Evolutionary conservation across 2,329 filamentous ascomycete species (phyloP), one percentile per base, ranked within the genome.

Genomic region (Sporothrix sp.): DNA sequence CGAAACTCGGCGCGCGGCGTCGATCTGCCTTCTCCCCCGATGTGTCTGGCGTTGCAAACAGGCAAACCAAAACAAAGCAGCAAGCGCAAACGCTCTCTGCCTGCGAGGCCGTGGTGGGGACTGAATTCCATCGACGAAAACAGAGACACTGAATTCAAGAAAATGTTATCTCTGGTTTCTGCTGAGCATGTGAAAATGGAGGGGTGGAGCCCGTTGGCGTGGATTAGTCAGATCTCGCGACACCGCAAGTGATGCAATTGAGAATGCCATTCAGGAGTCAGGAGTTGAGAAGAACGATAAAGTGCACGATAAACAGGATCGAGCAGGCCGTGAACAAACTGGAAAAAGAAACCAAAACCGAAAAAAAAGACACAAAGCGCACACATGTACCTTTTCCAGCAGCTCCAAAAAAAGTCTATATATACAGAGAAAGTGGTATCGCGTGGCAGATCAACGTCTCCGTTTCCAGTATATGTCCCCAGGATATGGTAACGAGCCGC

Each of bases 171-270:
- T 45, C 35, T 43, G 16, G 43, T 49, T 33, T 33, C 46, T 49
- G 33, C 14, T 25, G 37, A 43, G 48, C 48, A 50, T 50, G 48
- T 50, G 48, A 50, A 50, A 43, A 36, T 43, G 20, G 16, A 45
- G 48, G 46, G 46, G 28, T 32, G 8, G 28, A 9, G 6, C 11
- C 4, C 18, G 10, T 13, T 13, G 16, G 11, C 30, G 28, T 13
- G n/a, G 35, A 30, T 48, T 48, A 48, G 35, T 48, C 45, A 48
- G 21, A 10, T 14, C 18, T 11, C 35, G 35, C 43, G 21, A 32
- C 25, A 6, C 25, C 23, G 6, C 6, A 28, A 5, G 10, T 28
- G 25, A n/a, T n/a, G n/a, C n/a, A n/a, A n/a, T n/a, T n/a, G 25
- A 28, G 10, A 28, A 28, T 28, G 25, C 6, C 25, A 28, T 10